Evolutionary conservation across 1,139 yeast genomes (phyloP).

Genomic region (Yamadazyma pseudoaaseri): DNA sequence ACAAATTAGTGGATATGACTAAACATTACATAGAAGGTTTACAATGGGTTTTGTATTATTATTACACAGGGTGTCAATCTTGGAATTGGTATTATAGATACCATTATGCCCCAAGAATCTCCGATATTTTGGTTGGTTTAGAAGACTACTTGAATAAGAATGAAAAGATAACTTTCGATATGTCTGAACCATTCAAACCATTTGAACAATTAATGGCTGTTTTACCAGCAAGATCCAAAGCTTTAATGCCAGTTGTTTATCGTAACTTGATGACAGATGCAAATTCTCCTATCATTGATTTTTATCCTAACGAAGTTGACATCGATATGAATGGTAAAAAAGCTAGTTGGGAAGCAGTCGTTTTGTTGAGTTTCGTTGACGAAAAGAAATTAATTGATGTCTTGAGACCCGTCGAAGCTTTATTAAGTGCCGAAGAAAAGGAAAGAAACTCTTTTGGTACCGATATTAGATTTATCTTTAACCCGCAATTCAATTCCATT

Average conservation of each 20-base stretch:
- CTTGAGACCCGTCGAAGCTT: constrained; percentile 60
- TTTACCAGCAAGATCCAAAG: constrained; percentile 86
- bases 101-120: constrained; percentile 91
- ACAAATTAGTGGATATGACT: constrained; percentile 59
- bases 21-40: constrained; percentile 88
- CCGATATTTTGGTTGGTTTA: constrained; percentile 76
- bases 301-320: constrained; percentile 87
- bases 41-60: constrained; percentile 93
- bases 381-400: constrained; percentile 71
- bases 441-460: constrained; percentile 72
- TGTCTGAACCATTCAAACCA: constrained; percentile 82
- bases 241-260: constrained; percentile 74
- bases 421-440: constrained; percentile 67
- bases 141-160: constrained; percentile 41
- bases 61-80: constrained; percentile 85
- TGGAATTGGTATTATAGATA: constrained; percentile 93
- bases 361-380: constrained; percentile 91
- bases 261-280: constrained; percentile 88
- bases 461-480: constrained; percentile 65
- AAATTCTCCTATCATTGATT: constrained; percentile 82
- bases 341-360: constrained; percentile 98
- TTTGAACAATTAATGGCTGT: constrained; percentile 98
- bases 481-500: constrained; percentile 70
- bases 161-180: constrained; percentile 57
- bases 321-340: constrained; percentile 93